A percentile compares a stretch with the other conserved stretches of the same genome.
These are phyloP conservation scores for Brasilioporus rufonigricans DNA, from an alignment of 768 basidiomycete genomes.

Conservation along the genomic window DNA sequence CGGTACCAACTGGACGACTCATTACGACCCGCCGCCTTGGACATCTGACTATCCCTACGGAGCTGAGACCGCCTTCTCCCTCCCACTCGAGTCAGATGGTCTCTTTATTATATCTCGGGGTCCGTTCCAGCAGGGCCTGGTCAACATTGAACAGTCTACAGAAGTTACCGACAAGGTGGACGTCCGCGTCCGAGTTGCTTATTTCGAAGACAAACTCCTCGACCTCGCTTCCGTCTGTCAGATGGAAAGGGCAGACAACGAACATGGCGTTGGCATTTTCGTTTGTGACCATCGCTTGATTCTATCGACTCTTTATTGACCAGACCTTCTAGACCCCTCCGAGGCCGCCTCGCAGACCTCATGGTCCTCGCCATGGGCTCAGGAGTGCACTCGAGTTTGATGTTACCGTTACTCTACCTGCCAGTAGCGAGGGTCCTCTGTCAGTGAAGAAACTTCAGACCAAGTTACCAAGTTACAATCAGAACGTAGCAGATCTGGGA, in stretches of 20 bases:
- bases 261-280: constrained; percentile 34
- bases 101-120: constrained; percentile 34
- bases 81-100: constrained; percentile 30
- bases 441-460: constrained; percentile 44
- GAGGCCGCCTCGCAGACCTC: neutral
- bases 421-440: constrained; percentile 20
- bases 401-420: constrained; percentile 39
- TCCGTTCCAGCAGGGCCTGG: constrained; percentile 22
- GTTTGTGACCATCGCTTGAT: constrained; percentile 19
- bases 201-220: constrained; percentile 15
- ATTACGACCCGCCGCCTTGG: constrained; percentile 27
- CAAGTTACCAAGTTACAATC: constrained; percentile 37
- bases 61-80: constrained; percentile 27
- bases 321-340: constrained; percentile 32
- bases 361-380: neutral
- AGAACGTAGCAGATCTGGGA: constrained; percentile 36
- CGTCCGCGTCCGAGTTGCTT: constrained; percentile 30
- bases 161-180: constrained; percentile 26
- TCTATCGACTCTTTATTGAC: neutral
- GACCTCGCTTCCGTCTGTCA: constrained; percentile 30
- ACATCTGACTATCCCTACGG: constrained; percentile 17
- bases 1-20: constrained; percentile 22
- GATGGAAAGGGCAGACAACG: constrained; percentile 22
- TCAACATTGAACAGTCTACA: constrained; percentile 31
- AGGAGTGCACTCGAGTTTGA: constrained; percentile 32